Evolutionary conservation across 2,329 filamentous ascomycete genomes (phyloP), one percentile per base, ranked within the genome.

Genomic region (Neoarthrinium moseri): DNA sequence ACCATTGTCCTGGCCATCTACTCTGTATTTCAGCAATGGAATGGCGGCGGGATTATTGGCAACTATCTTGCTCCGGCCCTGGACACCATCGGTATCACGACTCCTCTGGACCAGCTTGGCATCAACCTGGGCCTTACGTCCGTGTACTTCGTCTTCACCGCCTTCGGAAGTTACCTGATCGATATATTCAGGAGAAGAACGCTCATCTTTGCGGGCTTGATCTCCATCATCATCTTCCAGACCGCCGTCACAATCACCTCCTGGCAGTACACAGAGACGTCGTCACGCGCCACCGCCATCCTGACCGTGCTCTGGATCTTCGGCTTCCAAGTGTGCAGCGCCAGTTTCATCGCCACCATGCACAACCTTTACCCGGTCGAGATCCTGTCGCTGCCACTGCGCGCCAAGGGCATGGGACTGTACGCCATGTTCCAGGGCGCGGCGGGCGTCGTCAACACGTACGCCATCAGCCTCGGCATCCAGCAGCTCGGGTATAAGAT

Each of bases 401-500:
- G 71, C 33, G 69, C 71, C 21, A 70, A 69, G 52, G 68, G 69
- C 17, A 73, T 74, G 67, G 71, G 70, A 10, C 49, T 72, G 15
- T 73, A 72, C 49, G 60, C 65, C 43, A 58, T 73, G 35, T 70
- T 74, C 15, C 70, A 74, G 54, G 69, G 69, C 17, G 68, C 59
- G 10, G 69, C 69, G 5, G 68, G 69, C 15, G 68, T 69, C 2
- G 63, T 68, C 3, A 67, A 73, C 49, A 68, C 58, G 17, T 74
- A 75, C 45, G 73, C 72, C 5, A 75, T 77, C 42, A 65, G 65
- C 1, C 64, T 75, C 10, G 73, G 71, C 1, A 73, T 77, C 42
- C 48, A 58, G 11, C 70, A 72, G 48, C 52, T 76, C 0, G 71
- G 71, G 0, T 77, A 75, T 50, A 75, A 74, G 61, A 74, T 76